Conservation (phyloP, 2,329 filamentous ascomycete species). For the Xylariales sp. region DNA sequence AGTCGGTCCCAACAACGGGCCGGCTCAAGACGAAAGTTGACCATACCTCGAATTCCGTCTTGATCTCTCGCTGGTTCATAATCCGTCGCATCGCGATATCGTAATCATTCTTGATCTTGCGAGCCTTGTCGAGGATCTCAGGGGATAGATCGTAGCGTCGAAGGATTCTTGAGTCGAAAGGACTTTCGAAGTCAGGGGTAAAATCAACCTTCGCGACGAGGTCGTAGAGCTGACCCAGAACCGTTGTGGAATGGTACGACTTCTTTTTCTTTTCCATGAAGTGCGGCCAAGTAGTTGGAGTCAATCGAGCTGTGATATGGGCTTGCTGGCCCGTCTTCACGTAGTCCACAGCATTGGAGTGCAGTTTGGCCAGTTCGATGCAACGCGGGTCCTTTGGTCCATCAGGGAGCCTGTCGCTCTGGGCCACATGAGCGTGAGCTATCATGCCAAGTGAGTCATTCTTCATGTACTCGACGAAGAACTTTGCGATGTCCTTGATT, state of each 20-base stretch:
- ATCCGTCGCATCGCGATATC: conserved; percentile 72
- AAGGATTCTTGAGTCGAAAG: conserved; percentile 75
- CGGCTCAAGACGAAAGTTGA: conserved; percentile 77
- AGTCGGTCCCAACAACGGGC: conserved; percentile 68
- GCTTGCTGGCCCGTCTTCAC: conserved; percentile 83
- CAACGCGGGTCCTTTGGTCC: conserved; percentile 69
- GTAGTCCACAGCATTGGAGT: conserved; percentile 92
- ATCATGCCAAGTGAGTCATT: conserved; percentile 78
- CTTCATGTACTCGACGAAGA: conserved; percentile 92
- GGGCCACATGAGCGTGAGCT: conserved; percentile 75
- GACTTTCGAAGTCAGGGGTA: conserved; percentile 61
- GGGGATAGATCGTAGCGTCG: conserved; percentile 52
- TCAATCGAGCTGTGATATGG: conserved; percentile 55
- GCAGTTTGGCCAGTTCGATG: conserved; percentile 70
- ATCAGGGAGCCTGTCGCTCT: conserved; percentile 57
- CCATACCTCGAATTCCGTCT: conserved; percentile 89
- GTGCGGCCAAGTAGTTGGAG: conserved; percentile 69
- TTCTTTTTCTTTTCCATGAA: conserved; percentile 72
- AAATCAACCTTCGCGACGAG: conserved; percentile 65
- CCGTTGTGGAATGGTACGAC: conserved; percentile 62
- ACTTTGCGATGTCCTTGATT: conserved; percentile 69
- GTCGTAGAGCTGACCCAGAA: conserved; percentile 81
- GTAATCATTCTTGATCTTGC: conserved; percentile 68
- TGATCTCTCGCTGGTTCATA: conserved; percentile 79
- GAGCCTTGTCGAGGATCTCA: conserved; percentile 52